Percentiles rank a stretch among this genome's conserved stretches.
These are phyloP conservation scores for Knoxdaviesia proteae DNA, from an alignment of 2,329 filamentous ascomycete species.

Conservation along the genomic window DNA sequence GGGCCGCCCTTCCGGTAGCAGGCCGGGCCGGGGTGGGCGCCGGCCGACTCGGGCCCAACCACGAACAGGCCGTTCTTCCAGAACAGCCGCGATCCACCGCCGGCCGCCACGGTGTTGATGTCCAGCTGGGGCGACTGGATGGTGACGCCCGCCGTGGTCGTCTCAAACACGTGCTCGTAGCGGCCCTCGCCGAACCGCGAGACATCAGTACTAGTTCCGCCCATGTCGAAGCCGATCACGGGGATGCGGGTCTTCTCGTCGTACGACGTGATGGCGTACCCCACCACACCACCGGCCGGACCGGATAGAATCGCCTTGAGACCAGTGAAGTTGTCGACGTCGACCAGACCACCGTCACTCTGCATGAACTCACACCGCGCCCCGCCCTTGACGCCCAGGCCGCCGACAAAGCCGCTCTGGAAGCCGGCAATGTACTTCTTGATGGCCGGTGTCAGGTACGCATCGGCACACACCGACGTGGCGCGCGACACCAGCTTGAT, in stretches of 20 bases:
- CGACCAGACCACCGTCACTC: constrained; percentile 54
- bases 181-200: constrained; percentile 68
- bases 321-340: constrained; percentile 66
- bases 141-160: constrained; percentile 80
- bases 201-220: constrained; percentile 63
- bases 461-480: constrained; percentile 20
- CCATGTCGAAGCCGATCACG: constrained; percentile 90
- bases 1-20: constrained; percentile 84
- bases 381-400: constrained; percentile 62
- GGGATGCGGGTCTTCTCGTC: constrained; percentile 64
- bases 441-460: constrained; percentile 21
- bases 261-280: constrained; percentile 80
- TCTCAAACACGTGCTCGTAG: constrained; percentile 88
- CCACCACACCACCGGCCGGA: constrained; percentile 81
- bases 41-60: constrained; percentile 74
- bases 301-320: constrained; percentile 72
- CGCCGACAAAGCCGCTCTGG: constrained; percentile 43
- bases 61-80: constrained; percentile 81
- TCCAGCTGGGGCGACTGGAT: constrained; percentile 84
- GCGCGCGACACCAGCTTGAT: constrained; percentile 22
- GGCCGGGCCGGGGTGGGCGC: constrained; percentile 73
- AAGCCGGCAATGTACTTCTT: constrained; percentile 19
- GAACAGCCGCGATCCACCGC: constrained; percentile 67
- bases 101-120: constrained; percentile 87
- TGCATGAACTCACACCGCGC: constrained; percentile 93